These are phyloP conservation scores for Eutrema salsugineum DNA, from an alignment of 441 rosid genomes.

Conservation along the genomic window DNA sequence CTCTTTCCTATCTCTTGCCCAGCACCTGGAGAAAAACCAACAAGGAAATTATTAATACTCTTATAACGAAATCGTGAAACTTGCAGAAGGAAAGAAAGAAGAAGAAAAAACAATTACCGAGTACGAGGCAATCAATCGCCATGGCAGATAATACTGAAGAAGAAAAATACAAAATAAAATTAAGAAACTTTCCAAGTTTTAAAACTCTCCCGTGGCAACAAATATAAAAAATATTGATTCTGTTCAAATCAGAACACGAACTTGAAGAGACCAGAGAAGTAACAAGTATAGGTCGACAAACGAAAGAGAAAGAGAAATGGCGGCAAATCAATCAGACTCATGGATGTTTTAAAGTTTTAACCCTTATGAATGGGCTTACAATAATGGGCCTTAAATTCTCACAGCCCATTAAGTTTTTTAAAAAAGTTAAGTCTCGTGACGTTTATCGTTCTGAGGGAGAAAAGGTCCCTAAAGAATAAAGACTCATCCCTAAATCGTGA, in stretches of 20 bases:
- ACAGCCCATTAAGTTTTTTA: not conserved
- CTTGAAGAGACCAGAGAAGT: not conserved
- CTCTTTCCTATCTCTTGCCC: constrained; percentile 98
- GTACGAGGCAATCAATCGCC: constrained; percentile 72
- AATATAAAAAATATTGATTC: not conserved
- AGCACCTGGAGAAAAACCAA: constrained; percentile 48
- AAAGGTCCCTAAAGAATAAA: not conserved
- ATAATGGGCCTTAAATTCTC: not conserved
- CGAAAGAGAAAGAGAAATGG: not conserved
- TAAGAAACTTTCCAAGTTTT: not conserved
- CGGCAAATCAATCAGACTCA: constrained; percentile 6
- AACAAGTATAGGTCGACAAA: constrained; percentile 1
- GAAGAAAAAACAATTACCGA: constrained; percentile 35
- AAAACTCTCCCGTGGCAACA: not conserved
- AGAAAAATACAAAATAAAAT: not conserved
- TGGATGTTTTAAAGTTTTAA: not conserved
- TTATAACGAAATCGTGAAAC: not conserved
- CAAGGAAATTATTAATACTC: not conserved
- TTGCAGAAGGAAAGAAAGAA: not conserved
- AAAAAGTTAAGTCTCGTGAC: not conserved
- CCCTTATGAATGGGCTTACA: not conserved
- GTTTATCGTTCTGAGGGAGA: not conserved
- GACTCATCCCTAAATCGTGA: constrained; percentile 16
- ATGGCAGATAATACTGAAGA: constrained; percentile 18
- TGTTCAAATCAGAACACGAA: not conserved